Evolutionary conservation across 768 basidiomycete species (phyloP).

Genomic region (Tylopilus felleus): DNA sequence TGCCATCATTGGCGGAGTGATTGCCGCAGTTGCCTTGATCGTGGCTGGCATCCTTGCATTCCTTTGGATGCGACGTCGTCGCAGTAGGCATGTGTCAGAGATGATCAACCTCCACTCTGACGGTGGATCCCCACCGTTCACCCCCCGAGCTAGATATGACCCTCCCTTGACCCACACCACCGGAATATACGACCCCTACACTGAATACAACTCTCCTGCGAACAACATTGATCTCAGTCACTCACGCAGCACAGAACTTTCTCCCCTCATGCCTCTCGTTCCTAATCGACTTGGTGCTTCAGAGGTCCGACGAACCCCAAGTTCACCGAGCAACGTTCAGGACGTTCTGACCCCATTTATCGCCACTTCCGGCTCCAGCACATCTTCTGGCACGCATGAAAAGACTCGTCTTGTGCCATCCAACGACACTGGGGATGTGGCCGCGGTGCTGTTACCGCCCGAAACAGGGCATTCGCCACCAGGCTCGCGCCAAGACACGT

Average conservation of each 20-base stretch:
- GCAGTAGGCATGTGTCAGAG: background rate
- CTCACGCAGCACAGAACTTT: background rate
- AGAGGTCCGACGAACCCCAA: background rate
- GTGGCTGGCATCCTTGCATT: constrained; percentile 1
- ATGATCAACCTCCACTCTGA: constrained; percentile 7
- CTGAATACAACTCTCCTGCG: background rate
- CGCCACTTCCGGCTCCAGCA: background rate
- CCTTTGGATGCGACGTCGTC: constrained; percentile 12
- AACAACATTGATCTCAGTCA: background rate
- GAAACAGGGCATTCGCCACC: background rate
- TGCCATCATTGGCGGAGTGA: constrained; percentile 13
- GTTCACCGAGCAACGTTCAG: background rate
- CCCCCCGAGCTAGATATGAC: background rate
- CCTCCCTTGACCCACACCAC: background rate
- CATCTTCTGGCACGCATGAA: background rate
- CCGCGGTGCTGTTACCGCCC: background rate
- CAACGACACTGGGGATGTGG: background rate
- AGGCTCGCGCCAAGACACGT: background rate
- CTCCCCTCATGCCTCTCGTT: background rate
- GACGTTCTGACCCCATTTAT: constrained; percentile 9
- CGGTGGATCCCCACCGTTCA: background rate
- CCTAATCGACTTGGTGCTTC: constrained; percentile 9
- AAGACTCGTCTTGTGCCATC: constrained; percentile 5
- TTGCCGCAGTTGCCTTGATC: constrained; percentile 10
- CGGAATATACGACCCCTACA: background rate